Evolutionary conservation across 1,284 basidiomycete genomes (phyloP), one percentile per base, ranked within the genome.

Genomic region (Trametes versicolor): DNA sequence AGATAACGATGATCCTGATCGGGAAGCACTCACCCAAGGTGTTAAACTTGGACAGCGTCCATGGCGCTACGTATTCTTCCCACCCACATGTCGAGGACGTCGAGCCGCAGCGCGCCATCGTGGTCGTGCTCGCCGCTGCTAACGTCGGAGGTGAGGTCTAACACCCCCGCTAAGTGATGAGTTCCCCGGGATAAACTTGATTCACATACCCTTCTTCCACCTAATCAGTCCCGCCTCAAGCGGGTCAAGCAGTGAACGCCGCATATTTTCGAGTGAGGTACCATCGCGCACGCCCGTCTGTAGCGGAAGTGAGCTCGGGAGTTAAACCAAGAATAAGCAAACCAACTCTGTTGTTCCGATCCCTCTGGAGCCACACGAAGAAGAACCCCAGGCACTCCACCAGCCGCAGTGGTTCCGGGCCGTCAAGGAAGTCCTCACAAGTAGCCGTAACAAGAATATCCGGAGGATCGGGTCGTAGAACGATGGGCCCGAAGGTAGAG

Each of bases 271-370:
- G 6, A 79, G 55, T 21, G 72, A 70, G 66, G 82, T 80, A 27
- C 64, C 62, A 66, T 86, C 82, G 13, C 83, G 79, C 36, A 88
- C 78, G 0, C 85, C 85, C 2, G 85, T 88, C 87, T 89, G 48
- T 3, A 36, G 9, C 34, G 43, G 29, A 37, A 64, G 36, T 3
- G 29, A 52, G 43, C 32, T 19, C 45, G 34, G 58, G 19, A 61
- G 51, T 53, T 29, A 12, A 51, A 32, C 8, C 4, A 5, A 17
- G 39, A 4, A 48, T 52, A 5, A 21, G 47, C 2, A 27, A 32
- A 60, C 71, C 9, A 45, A 87, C 87, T 70, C 73, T 68, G 70
- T 88, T 88, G 2, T 72, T 60, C 9, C 69, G 66, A 71, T 89
- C 87, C 60, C 85, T 73, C 60, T 76, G 67, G 4, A 88, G 67